Evolutionary conservation across 305 asterid species (phyloP), one percentile per base, ranked within the genome.

Genomic region (Fraxinus sp.): DNA sequence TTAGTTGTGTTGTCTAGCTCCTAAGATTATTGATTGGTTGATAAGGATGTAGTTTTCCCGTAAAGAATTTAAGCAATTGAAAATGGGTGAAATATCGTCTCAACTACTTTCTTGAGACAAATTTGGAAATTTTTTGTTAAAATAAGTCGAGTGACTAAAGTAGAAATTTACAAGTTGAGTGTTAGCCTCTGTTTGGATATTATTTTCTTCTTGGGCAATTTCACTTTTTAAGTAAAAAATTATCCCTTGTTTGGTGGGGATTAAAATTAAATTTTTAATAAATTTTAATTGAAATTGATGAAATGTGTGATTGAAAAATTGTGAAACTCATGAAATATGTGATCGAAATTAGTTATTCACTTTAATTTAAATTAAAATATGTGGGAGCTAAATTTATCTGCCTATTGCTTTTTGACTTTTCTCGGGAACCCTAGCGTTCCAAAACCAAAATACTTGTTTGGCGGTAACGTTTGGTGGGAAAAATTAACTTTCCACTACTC

Each of bases 401-500:
- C 55, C 55, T 11, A 46, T 46, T 13, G 57, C 57, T 14, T 13
- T 7, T 68, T 11, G 75, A 28, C 39, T 13, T 70, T 8, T 30
- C 8, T 28, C 9, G 41, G 14, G 20, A 30, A 30, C 75, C 74
- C 7, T 28, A 11, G 75, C 75, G 13, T 24, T 7, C 72, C 20
- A 70, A 70, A 70, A 30, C 75, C 75, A 85, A 83, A 80, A 80
- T 75, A 74, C 71, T 81, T 80, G 86, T 85, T 89, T 92, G 97
- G 97, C 97, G 97, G 96, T 91, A 93, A 91, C 84, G 87, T 87
- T 89, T 78, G 89, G 91, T 89, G 94, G 93, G 91, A 84, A 91
- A 86, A 81, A 87, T 85, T 85, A 43, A 46, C 49, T 14, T 77
- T 2, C 7, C n/a, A 26, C 33, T 22, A 20, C 30, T 80, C 85